These are phyloP conservation scores for Ceratocystiopsis minuta DNA, from an alignment of 2,329 filamentous ascomycete species.

Conservation along the genomic window DNA sequence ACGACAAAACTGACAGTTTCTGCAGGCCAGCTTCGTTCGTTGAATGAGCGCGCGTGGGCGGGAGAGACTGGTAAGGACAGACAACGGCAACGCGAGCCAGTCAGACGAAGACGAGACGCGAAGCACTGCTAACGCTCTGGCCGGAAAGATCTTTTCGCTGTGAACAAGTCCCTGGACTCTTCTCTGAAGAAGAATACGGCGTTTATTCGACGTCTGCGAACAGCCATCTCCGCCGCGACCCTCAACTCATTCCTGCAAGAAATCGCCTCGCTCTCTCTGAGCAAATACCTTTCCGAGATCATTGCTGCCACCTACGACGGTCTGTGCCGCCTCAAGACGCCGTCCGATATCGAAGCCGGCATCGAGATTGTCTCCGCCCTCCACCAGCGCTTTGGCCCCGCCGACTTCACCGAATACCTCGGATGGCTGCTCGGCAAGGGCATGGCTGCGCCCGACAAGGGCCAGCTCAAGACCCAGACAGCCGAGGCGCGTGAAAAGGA, in stretches of 20 bases:
- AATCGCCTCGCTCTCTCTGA: slow-evolving; percentile 73
- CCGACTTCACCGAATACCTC: slow-evolving; percentile 78
- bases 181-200: slow-evolving; percentile 96
- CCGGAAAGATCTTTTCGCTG: slow-evolving; percentile 51
- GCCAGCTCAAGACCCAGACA: slow-evolving; percentile 56
- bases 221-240: slow-evolving; percentile 64
- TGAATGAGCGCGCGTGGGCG: slow-evolving; percentile 77
- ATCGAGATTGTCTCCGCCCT: slow-evolving; percentile 90
- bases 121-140: neutral
- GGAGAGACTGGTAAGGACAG: slow-evolving; percentile 56
- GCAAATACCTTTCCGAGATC: slow-evolving; percentile 94
- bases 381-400: slow-evolving; percentile 81
- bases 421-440: slow-evolving; percentile 87
- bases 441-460: slow-evolving; percentile 78
- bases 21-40: slow-evolving; percentile 70
- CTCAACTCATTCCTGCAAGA: slow-evolving; percentile 76
- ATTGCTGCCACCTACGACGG: slow-evolving; percentile 92
- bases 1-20: slow-evolving; percentile 10
- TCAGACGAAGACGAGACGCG: neutral
- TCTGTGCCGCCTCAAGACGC: slow-evolving; percentile 75
- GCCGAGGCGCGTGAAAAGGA: slow-evolving; percentile 81
- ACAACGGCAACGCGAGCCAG: no score
- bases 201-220: slow-evolving; percentile 91
- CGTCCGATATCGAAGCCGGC: slow-evolving; percentile 78
- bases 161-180: slow-evolving; percentile 71